Percentiles rank a stretch among this genome's conserved stretches.
phyloP scores from a whole-genome alignment of 768 basidiomycete genomes.

The Suillus bovinus region DNA sequence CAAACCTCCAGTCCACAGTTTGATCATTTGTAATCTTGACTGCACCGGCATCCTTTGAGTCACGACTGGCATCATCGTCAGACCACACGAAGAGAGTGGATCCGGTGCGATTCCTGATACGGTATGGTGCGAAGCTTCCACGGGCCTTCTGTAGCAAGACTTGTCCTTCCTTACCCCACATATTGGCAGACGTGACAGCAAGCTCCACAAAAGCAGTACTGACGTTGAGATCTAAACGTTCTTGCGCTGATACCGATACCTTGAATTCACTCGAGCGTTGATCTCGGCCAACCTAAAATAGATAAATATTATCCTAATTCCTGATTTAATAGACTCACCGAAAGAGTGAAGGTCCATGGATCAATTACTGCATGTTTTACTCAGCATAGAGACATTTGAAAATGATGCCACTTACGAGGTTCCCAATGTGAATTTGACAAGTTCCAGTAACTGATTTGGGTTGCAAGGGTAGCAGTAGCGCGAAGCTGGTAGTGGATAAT shows the following conservation, averaged over 20 bases:
- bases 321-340: conserved; percentile 42
- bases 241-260: conserved; percentile 67
- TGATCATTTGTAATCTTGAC: conserved; percentile 72
- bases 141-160: conserved; percentile 72
- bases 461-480: conserved; percentile 78
- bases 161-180: conserved; percentile 76
- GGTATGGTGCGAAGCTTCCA: conserved; percentile 92
- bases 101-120: conserved; percentile 89
- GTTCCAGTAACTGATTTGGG: conserved; percentile 94
- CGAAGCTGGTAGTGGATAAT: conserved; percentile 57
- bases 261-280: conserved; percentile 50
- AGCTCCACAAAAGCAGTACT: conserved; percentile 90
- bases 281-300: conserved; percentile 53
- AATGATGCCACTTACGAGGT: conserved; percentile 55
- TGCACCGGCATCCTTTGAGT: conserved; percentile 47
- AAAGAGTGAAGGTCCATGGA: conserved; percentile 87
- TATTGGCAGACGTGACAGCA: conserved; percentile 67
- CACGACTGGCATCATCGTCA: conserved; percentile 60
- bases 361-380: conserved; percentile 70
- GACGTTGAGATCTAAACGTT: conserved; percentile 88
- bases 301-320: conserved; percentile 12
- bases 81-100: conserved; percentile 85
- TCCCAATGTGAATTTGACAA: conserved; percentile 98
- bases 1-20: conserved; percentile 92
- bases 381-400: conserved; percentile 15